A percentile compares a stretch with the other conserved stretches of the same genome.
Evolutionary conservation across 2,329 filamentous ascomycete genomes (phyloP).

Genomic region (Westerdykella ornata): DNA sequence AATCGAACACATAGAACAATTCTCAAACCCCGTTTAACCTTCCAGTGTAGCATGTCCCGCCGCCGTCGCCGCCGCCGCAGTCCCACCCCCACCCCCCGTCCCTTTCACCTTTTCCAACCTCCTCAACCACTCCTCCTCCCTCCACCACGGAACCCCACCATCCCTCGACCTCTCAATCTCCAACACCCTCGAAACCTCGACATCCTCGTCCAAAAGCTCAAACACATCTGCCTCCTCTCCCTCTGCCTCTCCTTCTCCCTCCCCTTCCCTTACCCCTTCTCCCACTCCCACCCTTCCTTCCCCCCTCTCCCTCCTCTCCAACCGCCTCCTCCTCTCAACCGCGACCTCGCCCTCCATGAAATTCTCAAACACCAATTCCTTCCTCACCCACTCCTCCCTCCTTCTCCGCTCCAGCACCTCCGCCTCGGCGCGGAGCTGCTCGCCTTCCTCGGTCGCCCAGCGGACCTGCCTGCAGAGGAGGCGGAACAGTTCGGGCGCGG

Average conservation of each 20-base stretch:
- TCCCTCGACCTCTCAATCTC: constrained; percentile 16
- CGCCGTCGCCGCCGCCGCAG: constrained; percentile 4
- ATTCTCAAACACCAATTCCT: constrained; percentile 72
- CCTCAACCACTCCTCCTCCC: constrained; percentile 19
- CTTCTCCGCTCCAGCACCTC: constrained; percentile 60
- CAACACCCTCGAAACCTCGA: constrained; percentile 28
- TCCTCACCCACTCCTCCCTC: constrained; percentile 69
- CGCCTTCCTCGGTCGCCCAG: constrained; percentile 64
- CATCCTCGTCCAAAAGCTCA: constrained; percentile 35
- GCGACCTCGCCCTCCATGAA: constrained; percentile 63
- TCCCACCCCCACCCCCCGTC: constrained; percentile 3
- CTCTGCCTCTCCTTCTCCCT: constrained; percentile 25
- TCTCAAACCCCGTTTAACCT: not conserved
- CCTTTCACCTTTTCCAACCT: constrained; percentile 2
- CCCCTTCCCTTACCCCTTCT: constrained; percentile 28
- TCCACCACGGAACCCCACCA: constrained; percentile 32
- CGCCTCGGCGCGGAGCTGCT: constrained; percentile 58
- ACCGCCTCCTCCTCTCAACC: constrained; percentile 22
- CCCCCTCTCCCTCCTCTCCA: constrained; percentile 28
- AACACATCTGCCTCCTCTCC: constrained; percentile 20
- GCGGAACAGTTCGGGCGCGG: constrained; percentile 61
- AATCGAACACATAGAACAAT: too few species aligned
- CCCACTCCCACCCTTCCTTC: constrained; percentile 25
- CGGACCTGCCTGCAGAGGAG: constrained; percentile 57
- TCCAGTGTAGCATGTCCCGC: not conserved